Evolutionary conservation across 352 stramenopile species (phyloP).

Genomic region (Phytophthora boehmeriae): DNA sequence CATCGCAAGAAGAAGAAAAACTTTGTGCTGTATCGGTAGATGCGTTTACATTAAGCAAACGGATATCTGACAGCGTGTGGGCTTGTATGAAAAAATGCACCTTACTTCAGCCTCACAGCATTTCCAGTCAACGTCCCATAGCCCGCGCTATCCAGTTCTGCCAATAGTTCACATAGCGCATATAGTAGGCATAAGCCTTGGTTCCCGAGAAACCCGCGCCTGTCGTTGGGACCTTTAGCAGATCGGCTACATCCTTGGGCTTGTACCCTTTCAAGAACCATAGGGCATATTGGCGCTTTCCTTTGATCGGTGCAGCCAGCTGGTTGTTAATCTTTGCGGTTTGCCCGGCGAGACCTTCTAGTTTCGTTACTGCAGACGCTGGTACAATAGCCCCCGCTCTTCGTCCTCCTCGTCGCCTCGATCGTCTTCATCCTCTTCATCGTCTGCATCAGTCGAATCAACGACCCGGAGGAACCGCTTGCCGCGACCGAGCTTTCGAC

Average conservation of each 20-base stretch:
- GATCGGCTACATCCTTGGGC: not conserved
- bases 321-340: not conserved
- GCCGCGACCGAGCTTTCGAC: not conserved
- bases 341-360: not conserved
- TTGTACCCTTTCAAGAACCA: not conserved
- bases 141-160: not conserved
- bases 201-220: not conserved
- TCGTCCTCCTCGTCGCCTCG: not conserved
- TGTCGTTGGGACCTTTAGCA: not conserved
- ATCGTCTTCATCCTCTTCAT: not conserved
- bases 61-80: too few species aligned
- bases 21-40: too few species aligned
- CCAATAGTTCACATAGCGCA: not conserved
- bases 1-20: too few species aligned
- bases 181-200: not conserved
- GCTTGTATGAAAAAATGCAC: too few species aligned
- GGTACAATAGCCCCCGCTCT: not conserved
- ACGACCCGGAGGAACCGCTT: not conserved
- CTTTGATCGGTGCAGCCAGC: not conserved
- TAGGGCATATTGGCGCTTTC: not conserved
- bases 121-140: too few species aligned
- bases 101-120: too few species aligned
- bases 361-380: not conserved
- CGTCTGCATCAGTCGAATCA: not conserved
- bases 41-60: too few species aligned